These are phyloP conservation scores for Escovopsis sp. DNA, from an alignment of 2,329 filamentous ascomycete genomes.

Conservation along the genomic window DNA sequence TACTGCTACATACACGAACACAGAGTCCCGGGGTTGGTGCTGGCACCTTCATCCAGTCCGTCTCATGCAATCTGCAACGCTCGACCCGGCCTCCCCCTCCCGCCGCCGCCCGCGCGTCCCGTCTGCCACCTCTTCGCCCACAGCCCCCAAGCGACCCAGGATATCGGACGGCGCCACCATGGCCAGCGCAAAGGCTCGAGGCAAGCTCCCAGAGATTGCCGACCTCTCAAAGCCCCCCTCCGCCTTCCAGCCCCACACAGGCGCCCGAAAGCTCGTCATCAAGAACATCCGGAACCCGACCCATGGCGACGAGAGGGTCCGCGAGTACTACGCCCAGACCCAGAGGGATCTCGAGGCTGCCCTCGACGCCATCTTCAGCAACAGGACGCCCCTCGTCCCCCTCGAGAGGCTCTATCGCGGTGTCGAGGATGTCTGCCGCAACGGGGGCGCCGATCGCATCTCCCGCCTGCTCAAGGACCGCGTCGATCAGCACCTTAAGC, in stretches of 20 bases:
- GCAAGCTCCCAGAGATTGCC: constrained; percentile 24
- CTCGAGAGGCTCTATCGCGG: constrained; percentile 80
- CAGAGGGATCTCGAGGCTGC: constrained; percentile 62
- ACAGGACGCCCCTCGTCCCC: constrained; percentile 49
- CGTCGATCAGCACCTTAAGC: constrained; percentile 54
- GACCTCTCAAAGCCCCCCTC: constrained; percentile 21
- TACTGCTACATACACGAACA: too few relatives aligned
- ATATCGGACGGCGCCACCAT: constrained; percentile 15
- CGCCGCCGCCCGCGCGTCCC: constrained; percentile 24
- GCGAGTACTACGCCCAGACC: constrained; percentile 63
- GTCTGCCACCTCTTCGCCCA: constrained; percentile 13
- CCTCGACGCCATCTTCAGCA: constrained; percentile 57
- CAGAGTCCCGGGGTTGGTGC: constrained; percentile 1
- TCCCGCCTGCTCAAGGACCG: constrained; percentile 50
- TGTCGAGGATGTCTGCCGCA: constrained; percentile 81
- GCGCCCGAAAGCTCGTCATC: constrained; percentile 77
- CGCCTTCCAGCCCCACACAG: constrained; percentile 56
- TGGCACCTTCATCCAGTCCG: neutral
- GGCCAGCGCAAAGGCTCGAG: constrained; percentile 23
- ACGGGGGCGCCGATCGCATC: constrained; percentile 54
- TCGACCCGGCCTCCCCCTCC: constrained; percentile 18
- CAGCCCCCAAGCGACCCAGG: constrained; percentile 18
- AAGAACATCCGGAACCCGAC: constrained; percentile 67
- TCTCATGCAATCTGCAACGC: constrained; percentile 21
- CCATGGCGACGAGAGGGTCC: constrained; percentile 44